These are phyloP conservation scores for Teratosphaeria nubilosa DNA, from an alignment of 2,329 filamentous ascomycete genomes.

Conservation along the genomic window DNA sequence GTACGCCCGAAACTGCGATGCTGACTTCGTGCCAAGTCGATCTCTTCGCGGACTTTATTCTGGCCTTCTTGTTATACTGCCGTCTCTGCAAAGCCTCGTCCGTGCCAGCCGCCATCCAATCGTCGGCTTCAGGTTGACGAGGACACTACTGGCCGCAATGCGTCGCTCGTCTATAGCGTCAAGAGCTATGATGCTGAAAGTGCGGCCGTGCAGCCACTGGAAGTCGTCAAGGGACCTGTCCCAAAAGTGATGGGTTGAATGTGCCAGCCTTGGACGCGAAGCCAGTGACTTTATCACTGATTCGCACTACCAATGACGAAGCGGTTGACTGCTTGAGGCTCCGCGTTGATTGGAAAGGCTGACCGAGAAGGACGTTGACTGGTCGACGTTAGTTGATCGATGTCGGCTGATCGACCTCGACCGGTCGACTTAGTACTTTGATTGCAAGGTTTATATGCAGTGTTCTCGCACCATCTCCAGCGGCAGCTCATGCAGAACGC, in stretches of 20 bases:
- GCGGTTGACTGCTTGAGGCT: too few species aligned
- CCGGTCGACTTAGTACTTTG: not conserved
- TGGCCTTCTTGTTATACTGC: conserved; percentile 60
- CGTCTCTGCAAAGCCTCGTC: conserved; percentile 58
- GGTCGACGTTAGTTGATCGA: too few species aligned
- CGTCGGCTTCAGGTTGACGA: conserved; percentile 69
- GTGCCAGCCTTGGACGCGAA: not conserved
- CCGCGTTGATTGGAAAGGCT: too few species aligned
- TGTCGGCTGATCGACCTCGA: not conserved
- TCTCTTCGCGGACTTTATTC: conserved; percentile 75
- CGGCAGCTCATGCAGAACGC: not conserved
- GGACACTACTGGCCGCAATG: conserved; percentile 34
- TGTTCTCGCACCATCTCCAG: not conserved
- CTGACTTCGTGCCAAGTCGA: conserved; percentile 43
- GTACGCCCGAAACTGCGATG: not conserved
- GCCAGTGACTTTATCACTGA: too few species aligned
- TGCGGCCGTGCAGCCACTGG: not conserved
- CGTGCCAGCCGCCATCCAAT: conserved; percentile 60
- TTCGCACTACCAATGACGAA: too few species aligned
- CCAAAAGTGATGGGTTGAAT: not conserved
- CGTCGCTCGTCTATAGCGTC: conserved; percentile 3
- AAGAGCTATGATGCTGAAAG: not conserved
- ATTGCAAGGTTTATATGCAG: not conserved
- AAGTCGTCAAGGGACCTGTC: not conserved
- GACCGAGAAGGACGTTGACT: too few species aligned